phyloP scores from a whole-genome alignment of 495 filamentous ascomycete genomes.

The Alectoria sarmentosa region DNA sequence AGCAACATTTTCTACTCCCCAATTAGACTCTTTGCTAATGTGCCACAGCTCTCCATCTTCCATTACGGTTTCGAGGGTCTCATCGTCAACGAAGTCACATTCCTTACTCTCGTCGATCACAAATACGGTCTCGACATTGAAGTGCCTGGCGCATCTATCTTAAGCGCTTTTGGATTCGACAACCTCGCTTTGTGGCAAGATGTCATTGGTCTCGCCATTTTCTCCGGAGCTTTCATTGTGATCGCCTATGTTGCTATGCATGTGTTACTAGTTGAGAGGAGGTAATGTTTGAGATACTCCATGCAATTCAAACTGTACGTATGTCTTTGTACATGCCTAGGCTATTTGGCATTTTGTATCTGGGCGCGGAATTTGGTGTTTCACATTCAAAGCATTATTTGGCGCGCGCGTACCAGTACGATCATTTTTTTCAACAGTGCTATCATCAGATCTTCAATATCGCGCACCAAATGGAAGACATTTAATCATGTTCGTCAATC shows the following conservation, averaged over 20 bases:
- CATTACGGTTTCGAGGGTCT: constrained; percentile 96
- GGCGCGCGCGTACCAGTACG: background rate
- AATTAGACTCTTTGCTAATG: constrained; percentile 20
- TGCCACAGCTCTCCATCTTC: constrained; percentile 80
- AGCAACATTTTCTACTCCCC: constrained; percentile 28
- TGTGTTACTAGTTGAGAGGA: constrained; percentile 83
- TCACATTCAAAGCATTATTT: background rate
- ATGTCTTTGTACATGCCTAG: background rate
- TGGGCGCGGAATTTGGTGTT: constrained; percentile 4
- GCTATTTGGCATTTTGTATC: background rate
- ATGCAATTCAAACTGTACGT: background rate
- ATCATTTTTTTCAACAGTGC: background rate
- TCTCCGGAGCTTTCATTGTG: constrained; percentile 76
- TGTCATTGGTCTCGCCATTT: constrained; percentile 70
- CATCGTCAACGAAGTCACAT: constrained; percentile 96
- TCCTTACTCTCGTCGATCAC: constrained; percentile 80
- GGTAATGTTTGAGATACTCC: constrained; percentile 39
- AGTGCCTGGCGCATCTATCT: constrained; percentile 88
- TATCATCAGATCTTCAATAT: background rate
- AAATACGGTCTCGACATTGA: constrained; percentile 95
- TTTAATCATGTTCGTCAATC: background rate
- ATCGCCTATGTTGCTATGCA: constrained; percentile 93
- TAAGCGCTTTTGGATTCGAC: constrained; percentile 90
- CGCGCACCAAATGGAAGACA: background rate
- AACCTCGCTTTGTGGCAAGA: constrained; percentile 79